Evolutionary conservation across 2,329 filamentous ascomycete genomes (phyloP).

Genomic region (Helicocarpus griseus): DNA sequence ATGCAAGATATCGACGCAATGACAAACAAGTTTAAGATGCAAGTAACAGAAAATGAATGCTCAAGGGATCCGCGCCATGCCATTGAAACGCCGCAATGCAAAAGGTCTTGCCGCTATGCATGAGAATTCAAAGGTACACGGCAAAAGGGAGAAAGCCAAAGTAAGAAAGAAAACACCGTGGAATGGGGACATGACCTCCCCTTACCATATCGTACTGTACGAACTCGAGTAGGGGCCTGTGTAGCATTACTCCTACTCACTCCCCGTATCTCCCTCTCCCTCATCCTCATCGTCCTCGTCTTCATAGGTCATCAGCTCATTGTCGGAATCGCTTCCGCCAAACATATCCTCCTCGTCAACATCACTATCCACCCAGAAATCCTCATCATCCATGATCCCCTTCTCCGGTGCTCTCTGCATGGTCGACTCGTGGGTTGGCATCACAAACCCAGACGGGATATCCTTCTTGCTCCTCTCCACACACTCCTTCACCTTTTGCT

Average conservation of each 20-base stretch:
- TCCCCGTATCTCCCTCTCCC: constrained; percentile 43
- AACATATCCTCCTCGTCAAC: constrained; percentile 65
- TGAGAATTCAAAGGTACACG: not conserved
- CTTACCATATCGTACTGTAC: not conserved
- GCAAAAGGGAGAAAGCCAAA: not conserved
- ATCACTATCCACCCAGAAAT: constrained; percentile 72
- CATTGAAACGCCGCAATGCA: not conserved
- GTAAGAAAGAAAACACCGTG: not conserved
- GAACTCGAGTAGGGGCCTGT: not conserved
- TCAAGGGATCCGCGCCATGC: not conserved
- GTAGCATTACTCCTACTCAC: constrained; percentile 22
- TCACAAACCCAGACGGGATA: constrained; percentile 67
- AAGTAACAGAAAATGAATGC: not conserved
- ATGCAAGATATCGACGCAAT: not conserved
- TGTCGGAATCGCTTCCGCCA: constrained; percentile 57
- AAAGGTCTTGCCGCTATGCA: not conserved
- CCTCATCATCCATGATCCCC: constrained; percentile 50
- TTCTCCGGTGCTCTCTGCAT: constrained; percentile 17
- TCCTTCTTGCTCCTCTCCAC: constrained; percentile 67
- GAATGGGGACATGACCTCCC: not conserved
- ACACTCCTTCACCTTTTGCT: constrained; percentile 56
- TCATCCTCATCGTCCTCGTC: constrained; percentile 34
- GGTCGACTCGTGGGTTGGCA: constrained; percentile 66
- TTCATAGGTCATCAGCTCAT: constrained; percentile 33
- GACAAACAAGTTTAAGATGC: not conserved